Conservation (phyloP, 441 rosid genomes). For the Lepidium campestre region DNA sequence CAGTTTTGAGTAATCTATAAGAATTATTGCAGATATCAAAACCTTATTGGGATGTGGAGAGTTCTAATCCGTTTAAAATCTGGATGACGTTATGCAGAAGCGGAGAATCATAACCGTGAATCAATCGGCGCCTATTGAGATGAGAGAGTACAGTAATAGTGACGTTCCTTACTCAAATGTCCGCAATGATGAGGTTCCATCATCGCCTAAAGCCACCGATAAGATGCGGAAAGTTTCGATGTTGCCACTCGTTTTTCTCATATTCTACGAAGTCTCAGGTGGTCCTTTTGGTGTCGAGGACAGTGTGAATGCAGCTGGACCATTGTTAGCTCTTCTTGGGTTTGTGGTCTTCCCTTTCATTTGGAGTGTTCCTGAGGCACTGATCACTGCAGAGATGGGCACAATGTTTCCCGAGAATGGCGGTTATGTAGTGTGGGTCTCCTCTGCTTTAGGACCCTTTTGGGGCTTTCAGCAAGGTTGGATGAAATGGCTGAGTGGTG, state of each 20-base stretch:
- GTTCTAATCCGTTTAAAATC: slow-evolving; percentile 20
- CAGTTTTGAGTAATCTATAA: slow-evolving; percentile 17
- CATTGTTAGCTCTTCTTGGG: slow-evolving; percentile 52
- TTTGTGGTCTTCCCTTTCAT: slow-evolving; percentile 55
- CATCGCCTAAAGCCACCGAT: slow-evolving; percentile 33
- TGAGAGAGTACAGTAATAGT: slow-evolving; percentile 27
- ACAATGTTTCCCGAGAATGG: slow-evolving; percentile 74
- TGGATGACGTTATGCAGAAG: slow-evolving; percentile 41
- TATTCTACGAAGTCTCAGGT: slow-evolving; percentile 69
- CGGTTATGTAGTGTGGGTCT: slow-evolving; percentile 70
- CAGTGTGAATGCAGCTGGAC: slow-evolving; percentile 65
- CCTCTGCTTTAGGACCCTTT: slow-evolving; percentile 58
- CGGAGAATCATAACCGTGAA: slow-evolving; percentile 34
- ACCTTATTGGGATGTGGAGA: slow-evolving; percentile 15
- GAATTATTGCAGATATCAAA: slow-evolving; percentile 24
- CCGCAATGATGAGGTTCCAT: slow-evolving; percentile 23
- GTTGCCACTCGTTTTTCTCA: slow-evolving; percentile 57
- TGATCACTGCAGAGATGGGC: slow-evolving; percentile 71
- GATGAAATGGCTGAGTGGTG: slow-evolving; percentile 81
- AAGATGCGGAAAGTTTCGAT: slow-evolving; percentile 48
- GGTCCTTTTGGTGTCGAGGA: slow-evolving; percentile 74
- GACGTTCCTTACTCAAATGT: slow-evolving; percentile 26
- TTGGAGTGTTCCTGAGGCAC: slow-evolving; percentile 69
- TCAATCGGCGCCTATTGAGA: slow-evolving; percentile 30
- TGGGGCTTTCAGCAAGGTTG: slow-evolving; percentile 79